A percentile compares a stretch with the other conserved stretches of the same genome.
These are phyloP conservation scores for Glarea lozoyensis DNA, from an alignment of 495 filamentous ascomycete genomes.

Conservation along the genomic window DNA sequence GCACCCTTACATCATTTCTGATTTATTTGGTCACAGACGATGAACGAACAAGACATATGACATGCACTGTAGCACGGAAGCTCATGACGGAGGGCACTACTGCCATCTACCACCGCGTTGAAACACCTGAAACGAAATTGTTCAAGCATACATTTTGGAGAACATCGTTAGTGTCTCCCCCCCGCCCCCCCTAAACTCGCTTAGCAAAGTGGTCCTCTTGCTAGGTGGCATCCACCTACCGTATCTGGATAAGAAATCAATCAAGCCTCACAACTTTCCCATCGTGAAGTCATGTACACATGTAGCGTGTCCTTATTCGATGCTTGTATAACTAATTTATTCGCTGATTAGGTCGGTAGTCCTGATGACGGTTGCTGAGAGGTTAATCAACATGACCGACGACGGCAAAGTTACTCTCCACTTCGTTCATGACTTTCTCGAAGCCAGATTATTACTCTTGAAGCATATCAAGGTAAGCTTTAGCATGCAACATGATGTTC, in stretches of 20 bases:
- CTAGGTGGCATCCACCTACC: conserved; percentile 12
- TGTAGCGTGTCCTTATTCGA: conserved; percentile 2
- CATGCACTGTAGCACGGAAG: conserved; percentile 35
- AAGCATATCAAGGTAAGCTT: conserved; percentile 33
- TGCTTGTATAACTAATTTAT: too few relatives aligned
- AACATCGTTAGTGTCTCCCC: conserved; percentile 40
- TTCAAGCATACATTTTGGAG: conserved; percentile 41
- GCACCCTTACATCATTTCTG: conserved; percentile 40
- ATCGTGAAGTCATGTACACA: background rate
- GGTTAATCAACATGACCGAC: conserved; percentile 30
- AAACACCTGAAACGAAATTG: conserved; percentile 21
- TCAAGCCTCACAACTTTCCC: background rate
- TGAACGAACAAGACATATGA: conserved; percentile 35
- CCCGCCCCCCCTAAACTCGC: background rate
- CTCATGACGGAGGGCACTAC: conserved; percentile 32
- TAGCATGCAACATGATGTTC: background rate
- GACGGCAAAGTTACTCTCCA: conserved; percentile 28
- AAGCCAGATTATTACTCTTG: conserved; percentile 37
- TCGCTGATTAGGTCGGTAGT: conserved; percentile 36
- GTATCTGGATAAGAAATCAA: background rate
- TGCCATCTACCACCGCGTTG: conserved; percentile 16
- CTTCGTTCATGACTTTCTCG: conserved; percentile 43
- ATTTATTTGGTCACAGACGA: conserved; percentile 41
- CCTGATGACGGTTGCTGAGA: conserved; percentile 40
- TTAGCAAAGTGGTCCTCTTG: background rate